Evolutionary conservation across 2,329 filamentous ascomycete genomes (phyloP).

Genomic region (Fusarium brevicatenulatum): DNA sequence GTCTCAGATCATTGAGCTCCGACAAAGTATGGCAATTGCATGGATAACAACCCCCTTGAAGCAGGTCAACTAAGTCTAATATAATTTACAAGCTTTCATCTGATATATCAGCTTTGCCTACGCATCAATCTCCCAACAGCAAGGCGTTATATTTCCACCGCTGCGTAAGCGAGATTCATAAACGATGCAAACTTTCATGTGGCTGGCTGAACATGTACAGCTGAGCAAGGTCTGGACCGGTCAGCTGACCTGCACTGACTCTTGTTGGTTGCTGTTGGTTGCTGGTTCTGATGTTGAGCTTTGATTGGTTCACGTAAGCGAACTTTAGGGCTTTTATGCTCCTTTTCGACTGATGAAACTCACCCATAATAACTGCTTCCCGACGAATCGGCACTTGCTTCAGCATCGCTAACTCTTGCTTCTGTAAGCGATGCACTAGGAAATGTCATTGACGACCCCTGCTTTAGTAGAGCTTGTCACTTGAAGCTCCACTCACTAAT

Average conservation of each 20-base stretch:
- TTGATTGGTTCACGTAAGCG: background rate
- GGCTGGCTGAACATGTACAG: background rate
- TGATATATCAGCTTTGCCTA: too few species aligned
- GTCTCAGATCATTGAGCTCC: background rate
- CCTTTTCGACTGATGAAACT: background rate
- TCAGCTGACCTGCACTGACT: background rate
- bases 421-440: background rate
- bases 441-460: background rate
- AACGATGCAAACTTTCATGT: background rate
- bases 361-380: rapidly evolving
- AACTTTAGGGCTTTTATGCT: background rate
- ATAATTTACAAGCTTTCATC: too few species aligned
- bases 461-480: background rate
- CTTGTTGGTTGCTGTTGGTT: background rate
- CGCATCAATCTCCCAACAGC: too few species aligned
- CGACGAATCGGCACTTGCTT: background rate
- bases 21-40: too few species aligned
- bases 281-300: background rate
- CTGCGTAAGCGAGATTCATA: too few species aligned
- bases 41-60: too few species aligned
- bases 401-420: background rate
- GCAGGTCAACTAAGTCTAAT: too few species aligned
- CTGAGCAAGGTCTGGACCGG: background rate
- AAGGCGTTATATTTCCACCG: too few species aligned
- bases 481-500: background rate